phyloP scores from a whole-genome alignment of 345 rosid genomes.

The Camelina sativa region DNA sequence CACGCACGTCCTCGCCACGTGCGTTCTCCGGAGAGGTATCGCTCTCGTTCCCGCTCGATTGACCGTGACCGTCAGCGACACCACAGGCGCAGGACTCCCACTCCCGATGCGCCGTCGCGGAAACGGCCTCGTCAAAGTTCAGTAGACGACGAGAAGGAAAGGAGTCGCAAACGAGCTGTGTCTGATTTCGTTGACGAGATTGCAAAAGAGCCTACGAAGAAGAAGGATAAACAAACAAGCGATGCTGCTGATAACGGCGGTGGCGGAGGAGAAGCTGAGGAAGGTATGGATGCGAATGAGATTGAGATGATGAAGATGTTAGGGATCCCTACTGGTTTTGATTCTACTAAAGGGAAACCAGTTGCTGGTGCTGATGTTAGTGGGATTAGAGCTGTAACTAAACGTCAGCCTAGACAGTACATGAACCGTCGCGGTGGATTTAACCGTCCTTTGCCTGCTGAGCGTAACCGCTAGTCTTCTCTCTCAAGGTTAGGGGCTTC shows the following conservation, averaged over 20 bases:
- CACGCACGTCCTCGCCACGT: constrained; percentile 59
- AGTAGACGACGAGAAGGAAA: constrained; percentile 54
- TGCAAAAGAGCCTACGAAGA: constrained; percentile 54
- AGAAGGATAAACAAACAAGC: constrained; percentile 32
- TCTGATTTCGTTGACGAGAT: constrained; percentile 69
- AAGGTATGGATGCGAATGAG: constrained; percentile 55
- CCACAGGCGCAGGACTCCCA: constrained; percentile 63
- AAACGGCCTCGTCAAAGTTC: constrained; percentile 45
- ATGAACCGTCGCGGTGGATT: constrained; percentile 97
- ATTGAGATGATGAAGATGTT: constrained; percentile 91
- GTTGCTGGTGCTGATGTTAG: constrained; percentile 83
- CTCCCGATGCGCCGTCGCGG: constrained; percentile 62
- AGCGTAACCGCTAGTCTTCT: constrained; percentile 64
- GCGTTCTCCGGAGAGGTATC: constrained; percentile 59
- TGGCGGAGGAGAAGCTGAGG: constrained; percentile 39
- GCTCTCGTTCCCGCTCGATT: constrained; percentile 58
- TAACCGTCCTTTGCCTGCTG: constrained; percentile 84
- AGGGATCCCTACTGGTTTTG: constrained; percentile 90
- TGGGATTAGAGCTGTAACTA: constrained; percentile 77
- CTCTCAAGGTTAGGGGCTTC: constrained; percentile 47
- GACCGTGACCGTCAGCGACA: constrained; percentile 56
- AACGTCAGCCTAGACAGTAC: constrained; percentile 92
- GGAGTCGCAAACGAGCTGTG: constrained; percentile 54
- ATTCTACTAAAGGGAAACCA: constrained; percentile 93
- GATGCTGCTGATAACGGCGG: constrained; percentile 36